Percentiles rank a stretch among this genome's conserved stretches.
These are phyloP conservation scores for Macroventuria anomochaeta DNA, from an alignment of 2,329 filamentous ascomycete species.

Conservation along the genomic window DNA sequence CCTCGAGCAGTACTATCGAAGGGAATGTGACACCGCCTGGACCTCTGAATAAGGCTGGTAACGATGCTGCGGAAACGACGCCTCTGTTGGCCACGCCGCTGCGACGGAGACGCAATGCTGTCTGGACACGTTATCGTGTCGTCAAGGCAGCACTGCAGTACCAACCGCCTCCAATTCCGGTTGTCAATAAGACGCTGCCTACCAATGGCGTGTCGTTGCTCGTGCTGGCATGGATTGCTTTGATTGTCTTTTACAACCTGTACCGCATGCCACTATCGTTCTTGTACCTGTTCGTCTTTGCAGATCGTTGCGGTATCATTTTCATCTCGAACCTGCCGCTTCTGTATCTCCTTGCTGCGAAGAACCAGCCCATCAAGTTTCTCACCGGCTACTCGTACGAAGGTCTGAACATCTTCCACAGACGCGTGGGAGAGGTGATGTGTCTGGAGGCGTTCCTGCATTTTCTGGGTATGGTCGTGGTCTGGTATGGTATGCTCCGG, in stretches of 20 bases:
- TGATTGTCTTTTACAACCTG: slow-evolving; percentile 66
- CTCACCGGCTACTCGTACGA: slow-evolving; percentile 71
- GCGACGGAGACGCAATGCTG: slow-evolving; percentile 2
- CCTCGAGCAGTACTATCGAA: slow-evolving; percentile 50
- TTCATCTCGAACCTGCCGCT: slow-evolving; percentile 60
- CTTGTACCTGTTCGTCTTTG: slow-evolving; percentile 63
- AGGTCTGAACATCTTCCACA: slow-evolving; percentile 69
- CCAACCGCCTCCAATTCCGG: slow-evolving; percentile 64
- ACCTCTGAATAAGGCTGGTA: slow-evolving; percentile 15
- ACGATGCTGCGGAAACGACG: slow-evolving; percentile 38
- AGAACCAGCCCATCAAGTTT: slow-evolving; percentile 67
- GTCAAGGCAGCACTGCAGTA: slow-evolving; percentile 56
- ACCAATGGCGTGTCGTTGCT: slow-evolving; percentile 63
- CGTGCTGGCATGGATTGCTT: slow-evolving; percentile 57
- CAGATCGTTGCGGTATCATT: slow-evolving; percentile 63
- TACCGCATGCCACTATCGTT: slow-evolving; percentile 58
- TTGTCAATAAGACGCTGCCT: slow-evolving; percentile 64
- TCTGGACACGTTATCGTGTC: slow-evolving; percentile 30
- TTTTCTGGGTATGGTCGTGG: slow-evolving; percentile 59
- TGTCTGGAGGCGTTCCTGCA: slow-evolving; percentile 67
- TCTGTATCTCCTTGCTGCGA: slow-evolving; percentile 69
- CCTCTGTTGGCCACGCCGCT: slow-evolving; percentile 38
- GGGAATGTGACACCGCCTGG: slow-evolving; percentile 43
- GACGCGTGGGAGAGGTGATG: slow-evolving; percentile 67
- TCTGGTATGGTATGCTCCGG: slow-evolving; percentile 61